Evolutionary conservation across 1,284 basidiomycete genomes (phyloP), one percentile per base, ranked within the genome.

Genomic region (Ceraceosorus guamensis): DNA sequence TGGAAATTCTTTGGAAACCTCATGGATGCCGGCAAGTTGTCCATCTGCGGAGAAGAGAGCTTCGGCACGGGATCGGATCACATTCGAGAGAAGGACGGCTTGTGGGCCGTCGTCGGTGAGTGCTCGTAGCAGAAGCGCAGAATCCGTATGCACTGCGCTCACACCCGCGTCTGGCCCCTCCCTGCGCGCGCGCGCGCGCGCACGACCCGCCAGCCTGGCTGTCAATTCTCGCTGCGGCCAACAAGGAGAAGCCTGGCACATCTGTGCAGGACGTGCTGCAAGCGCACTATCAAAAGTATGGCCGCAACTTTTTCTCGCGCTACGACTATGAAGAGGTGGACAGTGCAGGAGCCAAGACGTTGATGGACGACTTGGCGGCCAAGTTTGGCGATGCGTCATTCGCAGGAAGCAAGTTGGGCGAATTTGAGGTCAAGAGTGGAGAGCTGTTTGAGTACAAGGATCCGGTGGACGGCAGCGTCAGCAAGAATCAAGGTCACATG

Each of bases 1-100:
- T 96, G 91, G 93, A 98, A 98, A 80, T 98, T 98, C 84, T 98
- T 98, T 76, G 95, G 93, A 53, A 98, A 98, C 81, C 82, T 98
- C 65, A 98, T 98, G 93, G 93, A 98, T 77, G 93, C 95, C 46
- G 92, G 91, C 0, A 83, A 89, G 46, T 83, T 98, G 44, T 96
- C 91, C 51, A 97, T 98, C 76, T 98, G 93, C 73, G 93, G 93
- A 66, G 93, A 98, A 77, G 93, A 98, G 80, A 92, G 89, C 8
- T 98, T 98, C 78, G 93, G 93, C 60, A 98, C 93, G n/a, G 93
- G 93, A 16, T 97, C 93, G 14, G 93, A 98, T 79, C 93, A 98
- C 79, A 95, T 98, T 70, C 88, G 93, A 64, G 93, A 98, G 81
- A 98, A 98, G 83, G 93, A 98, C 74, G 93, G 93, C 68, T 81